Percentiles rank a stretch among this genome's conserved stretches.
phyloP scores from a whole-genome alignment of 1,284 basidiomycete genomes.

The Ganoderma leucocontextum region DNA sequence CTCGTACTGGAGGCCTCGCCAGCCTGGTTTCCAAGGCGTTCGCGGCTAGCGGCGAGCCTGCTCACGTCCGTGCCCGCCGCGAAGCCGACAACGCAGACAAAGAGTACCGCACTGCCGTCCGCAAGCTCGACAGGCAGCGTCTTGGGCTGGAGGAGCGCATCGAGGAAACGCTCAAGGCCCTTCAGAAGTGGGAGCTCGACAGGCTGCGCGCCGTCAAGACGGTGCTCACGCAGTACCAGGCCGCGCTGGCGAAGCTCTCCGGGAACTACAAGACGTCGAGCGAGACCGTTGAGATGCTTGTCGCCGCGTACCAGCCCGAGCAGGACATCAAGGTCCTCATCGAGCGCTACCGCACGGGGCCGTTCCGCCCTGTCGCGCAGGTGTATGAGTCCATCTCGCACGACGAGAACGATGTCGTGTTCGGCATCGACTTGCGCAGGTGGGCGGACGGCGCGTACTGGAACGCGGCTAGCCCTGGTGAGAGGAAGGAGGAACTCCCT shows the following conservation, averaged over 20 bases:
- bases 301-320: constrained; percentile 87
- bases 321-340: constrained; percentile 85
- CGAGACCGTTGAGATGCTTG: constrained; percentile 75
- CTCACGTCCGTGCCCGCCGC: constrained; percentile 71
- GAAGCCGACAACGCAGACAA: constrained; percentile 85
- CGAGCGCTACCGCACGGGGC: constrained; percentile 89
- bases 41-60: constrained; percentile 64
- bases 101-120: constrained; percentile 76
- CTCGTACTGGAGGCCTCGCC: constrained; percentile 72
- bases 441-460: constrained; percentile 81
- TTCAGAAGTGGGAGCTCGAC: constrained; percentile 89
- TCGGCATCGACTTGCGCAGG: constrained; percentile 87
- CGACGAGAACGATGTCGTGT: constrained; percentile 84
- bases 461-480: constrained; percentile 47
- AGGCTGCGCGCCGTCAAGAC: constrained; percentile 85
- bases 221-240: constrained; percentile 86
- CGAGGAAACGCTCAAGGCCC: constrained; percentile 80
- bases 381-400: constrained; percentile 86
- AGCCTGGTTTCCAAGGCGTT: constrained; percentile 80
- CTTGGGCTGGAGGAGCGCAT: constrained; percentile 86
- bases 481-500: constrained; percentile 73
- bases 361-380: constrained; percentile 85
- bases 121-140: constrained; percentile 81
- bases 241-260: constrained; percentile 75
- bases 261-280: constrained; percentile 69